Base-by-base conservation (phyloP, 192 early-diverging fungal species). In the Entrophospora sp. region DNA sequence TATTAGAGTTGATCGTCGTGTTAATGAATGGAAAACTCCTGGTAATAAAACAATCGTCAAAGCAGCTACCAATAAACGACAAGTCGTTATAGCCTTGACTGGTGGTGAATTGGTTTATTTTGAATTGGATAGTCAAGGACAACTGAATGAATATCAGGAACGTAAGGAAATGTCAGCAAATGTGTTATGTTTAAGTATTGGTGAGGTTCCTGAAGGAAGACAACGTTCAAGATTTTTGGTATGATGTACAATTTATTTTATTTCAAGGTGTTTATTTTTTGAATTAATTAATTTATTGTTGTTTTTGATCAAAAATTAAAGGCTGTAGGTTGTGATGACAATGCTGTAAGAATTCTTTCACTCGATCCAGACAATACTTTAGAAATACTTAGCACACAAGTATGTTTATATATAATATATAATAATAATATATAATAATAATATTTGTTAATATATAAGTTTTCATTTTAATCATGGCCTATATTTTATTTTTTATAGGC, bases 11-110 rank as follows among this genome's bases (percentile, higher is more conserved):
- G 94, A 95, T 76, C 83, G 85, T 5, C 89, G 93, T 38, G 91
- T 94, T 0, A 92, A 84, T 66, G 96, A 97, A 75, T 99, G 97
- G 97, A 85, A 82, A 56, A 85, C 91, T 16, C 94, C 96, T 13
- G 78, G 77, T 30, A 84, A 83, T 42, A 82, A 84, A 58, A 71
- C 77, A 0, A 92, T 97, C 59, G 74, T 88, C 0, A 72, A 83
- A 14, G 96, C 92, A 0, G 85, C 92, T 0, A 89, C 87, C 43
- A 94, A 94, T 65, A 71, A 82, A 28, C 85, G 90, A 24, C 93
- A 93, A 65, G 89, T 91, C 5, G 83, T 87, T 0, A 87, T 97
- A 40, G 88, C 90, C 5, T 75, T 96, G 18, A 86, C 88, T 3
- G 84, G 89, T 20, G 92, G 88, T 5, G 93, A 92, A 61, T 68